Percentiles rank a stretch among this genome's conserved stretches.
These are phyloP conservation scores for Acer campestre DNA, from an alignment of 345 rosid genomes.

Conservation along the genomic window DNA sequence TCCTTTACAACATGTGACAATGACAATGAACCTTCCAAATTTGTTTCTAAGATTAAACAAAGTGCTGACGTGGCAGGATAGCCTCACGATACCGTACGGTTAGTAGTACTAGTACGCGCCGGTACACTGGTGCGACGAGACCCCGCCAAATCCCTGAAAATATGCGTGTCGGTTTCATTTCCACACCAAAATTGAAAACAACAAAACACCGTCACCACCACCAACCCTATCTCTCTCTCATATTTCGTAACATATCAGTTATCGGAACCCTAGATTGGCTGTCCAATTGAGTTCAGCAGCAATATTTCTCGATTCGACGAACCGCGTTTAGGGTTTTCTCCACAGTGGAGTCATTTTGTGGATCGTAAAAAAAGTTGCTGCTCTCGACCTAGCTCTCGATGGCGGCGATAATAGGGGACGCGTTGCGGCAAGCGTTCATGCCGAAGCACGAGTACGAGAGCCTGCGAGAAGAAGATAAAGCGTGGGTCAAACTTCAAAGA, in stretches of 20 bases:
- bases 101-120: constrained; percentile 14
- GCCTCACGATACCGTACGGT: constrained; percentile 1
- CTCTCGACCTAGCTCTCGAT: background rate
- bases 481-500: constrained; percentile 71
- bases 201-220: background rate
- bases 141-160: constrained; percentile 28
- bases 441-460: constrained; percentile 86
- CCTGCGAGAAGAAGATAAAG: constrained; percentile 80
- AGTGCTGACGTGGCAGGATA: background rate
- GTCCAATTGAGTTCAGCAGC: background rate
- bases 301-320: background rate
- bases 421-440: constrained; percentile 89
- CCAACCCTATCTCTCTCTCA: background rate
- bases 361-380: background rate
- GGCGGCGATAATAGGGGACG: constrained; percentile 85
- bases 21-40: no score
- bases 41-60: background rate
- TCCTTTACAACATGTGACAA: no score
- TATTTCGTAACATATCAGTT: background rate
- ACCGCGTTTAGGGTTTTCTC: constrained; percentile 8
- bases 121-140: background rate
- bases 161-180: background rate
- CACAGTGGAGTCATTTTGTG: background rate
- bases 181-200: constrained; percentile 8
- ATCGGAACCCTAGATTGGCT: constrained; percentile 5